Base-by-base conservation (phyloP, 768 basidiomycete genomes). In the Nidula microcarpa region DNA sequence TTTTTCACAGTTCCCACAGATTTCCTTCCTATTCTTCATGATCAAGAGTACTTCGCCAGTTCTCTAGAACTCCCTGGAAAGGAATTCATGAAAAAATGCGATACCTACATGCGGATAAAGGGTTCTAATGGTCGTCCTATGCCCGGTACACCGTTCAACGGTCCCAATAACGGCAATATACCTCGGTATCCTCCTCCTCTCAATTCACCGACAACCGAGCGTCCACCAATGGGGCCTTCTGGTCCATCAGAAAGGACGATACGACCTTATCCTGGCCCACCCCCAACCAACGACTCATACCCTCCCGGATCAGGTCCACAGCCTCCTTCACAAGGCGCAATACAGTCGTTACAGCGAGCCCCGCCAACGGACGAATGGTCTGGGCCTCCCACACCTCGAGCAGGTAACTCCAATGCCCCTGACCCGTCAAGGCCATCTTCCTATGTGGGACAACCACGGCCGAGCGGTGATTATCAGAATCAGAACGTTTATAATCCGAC, bases 1-100 rank as follows among this genome's bases (percentile, higher is more conserved):
- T 92, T 91, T 69, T 98, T 91, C 75, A 84, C 84, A n/a, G 94
- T 98, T 9, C 97, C 97, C 5, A 80, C 83, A 61, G 96, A 99
- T 63, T 88, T 98, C 65, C 62, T 91, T 37, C 74, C 86, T 10
- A 91, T 98, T 51, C 78, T 99, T 14, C 82, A 87, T 50, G 94
- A 98, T 60, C 90, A 94, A 65, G 94, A 98, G 33, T 91, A 95
- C 66, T 97, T 99, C 66, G 75, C 82, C 47, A 93, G 85, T 67
- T 86, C 84, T 49, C 70, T 94, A 70, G 96, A 98, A 39, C 78
- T 98, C 30, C 93, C 94, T 1, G 85, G 87, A 59, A 96, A 96
- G 68, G 96, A 99, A 44, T 94, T 98, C 65, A 73, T 98, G 74
- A 97, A 92, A 80, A 95, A 91, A 71, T 92, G 90, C 57, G 92